These are phyloP conservation scores for Trametes punicea DNA, from an alignment of 768 basidiomycete genomes.

Conservation along the genomic window DNA sequence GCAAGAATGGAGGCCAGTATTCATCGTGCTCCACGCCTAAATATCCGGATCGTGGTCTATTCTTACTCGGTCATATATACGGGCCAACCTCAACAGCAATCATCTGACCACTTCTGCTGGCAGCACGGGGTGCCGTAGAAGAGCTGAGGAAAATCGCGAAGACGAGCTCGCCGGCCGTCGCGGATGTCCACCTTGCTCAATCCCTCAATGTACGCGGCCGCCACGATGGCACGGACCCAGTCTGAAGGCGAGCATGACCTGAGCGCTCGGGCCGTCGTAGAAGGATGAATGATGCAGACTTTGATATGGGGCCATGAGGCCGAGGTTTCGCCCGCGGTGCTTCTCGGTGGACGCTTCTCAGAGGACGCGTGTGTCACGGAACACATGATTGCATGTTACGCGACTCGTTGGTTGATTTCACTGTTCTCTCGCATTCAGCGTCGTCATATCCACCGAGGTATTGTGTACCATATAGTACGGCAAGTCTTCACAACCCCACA, in stretches of 20 bases:
- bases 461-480: too few species aligned
- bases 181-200: background rate
- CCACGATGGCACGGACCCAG: background rate
- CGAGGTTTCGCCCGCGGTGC: conserved; percentile 1
- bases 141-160: background rate
- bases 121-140: background rate
- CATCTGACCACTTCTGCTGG: conserved; percentile 2
- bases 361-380: background rate
- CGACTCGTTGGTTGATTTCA: too few species aligned
- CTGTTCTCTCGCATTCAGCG: too few species aligned
- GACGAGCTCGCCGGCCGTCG: background rate
- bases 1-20: too few species aligned
- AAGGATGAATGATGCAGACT: background rate
- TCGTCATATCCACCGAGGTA: too few species aligned
- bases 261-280: background rate
- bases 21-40: background rate
- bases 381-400: background rate
- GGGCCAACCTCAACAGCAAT: background rate
- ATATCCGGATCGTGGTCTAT: background rate
- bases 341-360: background rate
- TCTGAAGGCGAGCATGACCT: conserved; percentile 1
- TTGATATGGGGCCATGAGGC: background rate
- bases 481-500: too few species aligned
- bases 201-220: background rate
- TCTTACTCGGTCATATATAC: background rate